Evolutionary conservation across 495 filamentous ascomycete species (phyloP).

Genomic region (Rostrohypoxylon terebratum): DNA sequence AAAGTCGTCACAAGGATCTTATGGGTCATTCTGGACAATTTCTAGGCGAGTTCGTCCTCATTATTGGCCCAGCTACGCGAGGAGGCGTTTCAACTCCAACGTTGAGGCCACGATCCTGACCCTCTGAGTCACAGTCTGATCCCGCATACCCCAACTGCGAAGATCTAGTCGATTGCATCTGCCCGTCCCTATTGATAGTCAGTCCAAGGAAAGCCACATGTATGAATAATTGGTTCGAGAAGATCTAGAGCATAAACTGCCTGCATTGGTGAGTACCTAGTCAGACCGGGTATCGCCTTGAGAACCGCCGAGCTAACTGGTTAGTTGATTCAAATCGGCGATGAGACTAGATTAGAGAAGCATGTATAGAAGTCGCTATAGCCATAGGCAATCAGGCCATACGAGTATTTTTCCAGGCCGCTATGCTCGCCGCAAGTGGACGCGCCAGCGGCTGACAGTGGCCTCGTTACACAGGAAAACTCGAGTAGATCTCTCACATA

Average conservation of each 20-base stretch:
- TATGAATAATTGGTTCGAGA: background rate
- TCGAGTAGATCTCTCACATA: slow-evolving; percentile 5
- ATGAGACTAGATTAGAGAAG: background rate
- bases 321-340: background rate
- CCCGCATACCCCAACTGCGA: background rate
- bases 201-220: slow-evolving; percentile 31
- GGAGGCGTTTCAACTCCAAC: slow-evolving; percentile 3
- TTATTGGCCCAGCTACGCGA: slow-evolving; percentile 16
- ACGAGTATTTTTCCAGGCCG: slow-evolving; percentile 1
- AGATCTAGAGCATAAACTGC: background rate
- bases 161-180: background rate
- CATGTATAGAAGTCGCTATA: background rate
- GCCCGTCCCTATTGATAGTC: slow-evolving; percentile 8
- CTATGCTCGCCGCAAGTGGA: slow-evolving; percentile 1
- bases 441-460: slow-evolving; percentile 4
- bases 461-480: background rate
- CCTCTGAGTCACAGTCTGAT: background rate
- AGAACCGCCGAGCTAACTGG: slow-evolving; percentile 9
- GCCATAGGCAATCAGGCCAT: background rate
- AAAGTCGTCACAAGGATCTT: slow-evolving; percentile 20
- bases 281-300: background rate
- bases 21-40: slow-evolving; percentile 34
- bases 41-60: slow-evolving; percentile 8
- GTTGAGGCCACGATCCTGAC: background rate
- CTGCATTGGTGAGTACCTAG: background rate